Conservation (phyloP, 1,284 basidiomycete species). For the Cryptococcus hybrid region DNA sequence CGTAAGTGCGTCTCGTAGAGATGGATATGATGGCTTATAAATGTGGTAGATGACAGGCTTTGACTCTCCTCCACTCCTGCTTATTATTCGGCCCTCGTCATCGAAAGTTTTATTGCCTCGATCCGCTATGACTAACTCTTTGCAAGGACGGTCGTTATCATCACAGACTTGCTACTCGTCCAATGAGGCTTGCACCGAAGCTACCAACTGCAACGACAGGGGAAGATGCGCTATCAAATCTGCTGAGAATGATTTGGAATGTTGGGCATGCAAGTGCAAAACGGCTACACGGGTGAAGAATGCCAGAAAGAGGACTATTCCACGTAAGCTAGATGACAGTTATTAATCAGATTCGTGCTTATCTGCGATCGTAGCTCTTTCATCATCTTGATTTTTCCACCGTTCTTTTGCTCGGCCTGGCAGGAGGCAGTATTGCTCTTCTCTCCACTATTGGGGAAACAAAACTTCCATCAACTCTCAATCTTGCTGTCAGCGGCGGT, state of each 20-base stretch:
- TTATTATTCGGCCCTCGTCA: conserved; percentile 32
- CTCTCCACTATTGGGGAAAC: conserved; percentile 42
- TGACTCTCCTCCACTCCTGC: conserved; percentile 40
- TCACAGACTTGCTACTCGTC: conserved; percentile 35
- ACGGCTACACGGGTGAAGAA: conserved; percentile 34
- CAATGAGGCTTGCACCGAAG: conserved; percentile 30
- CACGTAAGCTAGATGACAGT: conserved; percentile 23
- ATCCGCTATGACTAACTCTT: conserved; percentile 5
- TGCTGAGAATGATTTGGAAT: conserved; percentile 28
- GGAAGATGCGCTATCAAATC: conserved; percentile 30
- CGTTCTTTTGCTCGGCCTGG: conserved; percentile 28
- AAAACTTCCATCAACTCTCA: conserved; percentile 48
- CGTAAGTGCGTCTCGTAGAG: conserved; percentile 17
- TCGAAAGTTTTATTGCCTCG: conserved; percentile 9
- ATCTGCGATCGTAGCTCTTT: conserved; percentile 28
- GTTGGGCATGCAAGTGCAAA: conserved; percentile 42
- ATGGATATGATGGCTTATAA: background rate
- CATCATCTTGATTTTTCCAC: conserved; percentile 42
- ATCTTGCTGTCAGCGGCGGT: conserved; percentile 37
- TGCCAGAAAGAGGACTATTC: conserved; percentile 45
- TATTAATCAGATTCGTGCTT: background rate
- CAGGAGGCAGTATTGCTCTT: conserved; percentile 33
- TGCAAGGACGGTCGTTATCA: conserved; percentile 8
- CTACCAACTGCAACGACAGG: conserved; percentile 34
- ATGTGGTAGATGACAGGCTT: conserved; percentile 39